Evolutionary conservation across 495 filamentous ascomycete species (phyloP).

Genomic region (Corynascus novoguineensis): DNA sequence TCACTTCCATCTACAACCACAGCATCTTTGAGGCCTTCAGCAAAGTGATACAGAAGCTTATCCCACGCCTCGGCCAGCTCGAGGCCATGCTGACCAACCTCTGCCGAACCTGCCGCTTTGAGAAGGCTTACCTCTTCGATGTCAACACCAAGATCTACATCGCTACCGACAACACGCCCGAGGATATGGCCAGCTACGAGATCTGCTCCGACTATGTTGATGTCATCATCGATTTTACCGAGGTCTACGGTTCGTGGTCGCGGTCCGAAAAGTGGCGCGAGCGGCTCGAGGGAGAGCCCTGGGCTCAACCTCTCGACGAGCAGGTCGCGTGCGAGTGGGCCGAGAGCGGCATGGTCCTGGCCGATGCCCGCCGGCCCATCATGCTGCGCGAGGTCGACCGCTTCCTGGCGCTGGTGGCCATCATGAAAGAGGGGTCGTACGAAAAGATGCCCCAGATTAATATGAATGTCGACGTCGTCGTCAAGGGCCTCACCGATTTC

Average conservation of each 20-base stretch:
- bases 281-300: conserved; percentile 53
- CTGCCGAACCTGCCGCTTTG: conserved; percentile 81
- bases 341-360: conserved; percentile 72
- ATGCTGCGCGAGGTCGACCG: conserved; percentile 89
- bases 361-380: conserved; percentile 71
- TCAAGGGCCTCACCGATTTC: conserved; percentile 50
- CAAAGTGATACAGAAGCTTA: conserved; percentile 95
- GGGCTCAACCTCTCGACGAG: conserved; percentile 59
- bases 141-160: conserved; percentile 97
- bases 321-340: conserved; percentile 60
- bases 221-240: conserved; percentile 91
- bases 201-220: conserved; percentile 98
- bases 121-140: conserved; percentile 97
- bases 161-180: conserved; percentile 86
- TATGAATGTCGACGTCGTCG: conserved; percentile 52
- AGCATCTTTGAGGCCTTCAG: conserved; percentile 96
- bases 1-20: conserved; percentile 96
- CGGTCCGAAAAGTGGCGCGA: conserved; percentile 47
- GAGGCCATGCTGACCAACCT: conserved; percentile 89
- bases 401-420: conserved; percentile 70
- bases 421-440: conserved; percentile 62
- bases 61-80: conserved; percentile 84
- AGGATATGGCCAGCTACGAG: conserved; percentile 90
- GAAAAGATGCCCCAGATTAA: conserved; percentile 55
- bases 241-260: conserved; percentile 79